Percentiles rank a stretch among this genome's conserved stretches.
These are phyloP conservation scores for Hypomyces perniciosus DNA, from an alignment of 2,329 filamentous ascomycete species.

Conservation along the genomic window DNA sequence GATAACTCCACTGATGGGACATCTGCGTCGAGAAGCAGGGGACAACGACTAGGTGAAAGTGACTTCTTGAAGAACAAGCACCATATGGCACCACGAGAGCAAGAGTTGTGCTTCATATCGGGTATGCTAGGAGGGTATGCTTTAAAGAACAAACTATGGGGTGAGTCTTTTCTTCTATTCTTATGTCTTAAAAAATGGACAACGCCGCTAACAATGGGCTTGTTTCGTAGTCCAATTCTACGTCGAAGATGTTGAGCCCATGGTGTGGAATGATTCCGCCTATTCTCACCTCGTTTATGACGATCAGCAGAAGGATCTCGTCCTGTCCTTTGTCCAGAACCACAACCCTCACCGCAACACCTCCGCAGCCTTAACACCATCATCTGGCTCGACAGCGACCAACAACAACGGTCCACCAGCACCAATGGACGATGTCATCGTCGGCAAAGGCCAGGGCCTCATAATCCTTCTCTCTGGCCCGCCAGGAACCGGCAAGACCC, in stretches of 20 bases:
- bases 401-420: conserved; percentile 4
- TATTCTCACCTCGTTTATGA: conserved; percentile 43
- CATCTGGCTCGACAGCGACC: not conserved
- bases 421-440: conserved; percentile 35
- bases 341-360: conserved; percentile 23
- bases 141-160: conserved; percentile 41
- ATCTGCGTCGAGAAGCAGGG: conserved; percentile 9
- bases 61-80: conserved; percentile 33
- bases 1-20: conserved; percentile 8
- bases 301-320: conserved; percentile 40
- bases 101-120: conserved; percentile 36
- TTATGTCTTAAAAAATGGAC: not conserved
- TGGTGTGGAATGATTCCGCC: conserved; percentile 40
- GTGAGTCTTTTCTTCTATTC: conserved; percentile 23
- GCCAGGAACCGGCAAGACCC: conserved; percentile 42
- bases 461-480: conserved; percentile 41
- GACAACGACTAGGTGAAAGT: conserved; percentile 26
- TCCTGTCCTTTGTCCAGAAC: conserved; percentile 43
- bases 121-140: conserved; percentile 39
- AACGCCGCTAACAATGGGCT: not conserved
- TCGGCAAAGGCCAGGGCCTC: conserved; percentile 38
- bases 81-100: conserved; percentile 31
- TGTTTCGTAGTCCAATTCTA: conserved; percentile 27
- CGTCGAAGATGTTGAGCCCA: conserved; percentile 35
- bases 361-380: conserved; percentile 2